Conservation (phyloP, 495 filamentous ascomycete species). For the Pseudoneurospora amorphoporcata region DNA sequence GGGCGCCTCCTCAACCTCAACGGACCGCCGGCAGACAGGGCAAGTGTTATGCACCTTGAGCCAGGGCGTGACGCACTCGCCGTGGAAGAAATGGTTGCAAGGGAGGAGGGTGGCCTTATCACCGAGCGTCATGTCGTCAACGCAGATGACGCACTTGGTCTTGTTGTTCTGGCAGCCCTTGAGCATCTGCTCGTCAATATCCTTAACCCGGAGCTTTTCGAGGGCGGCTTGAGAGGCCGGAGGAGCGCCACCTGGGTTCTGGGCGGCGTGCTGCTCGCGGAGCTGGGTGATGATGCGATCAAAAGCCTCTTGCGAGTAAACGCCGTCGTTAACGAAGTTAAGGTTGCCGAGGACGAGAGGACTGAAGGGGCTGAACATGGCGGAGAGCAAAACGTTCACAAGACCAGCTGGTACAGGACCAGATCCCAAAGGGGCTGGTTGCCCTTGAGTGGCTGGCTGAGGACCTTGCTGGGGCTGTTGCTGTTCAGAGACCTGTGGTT, state of each 20-base stretch:
- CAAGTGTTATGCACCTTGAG: constrained; percentile 77
- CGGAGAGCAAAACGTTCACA: constrained; percentile 23
- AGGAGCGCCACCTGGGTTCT: constrained; percentile 59
- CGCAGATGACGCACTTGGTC: constrained; percentile 80
- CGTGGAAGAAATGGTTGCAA: constrained; percentile 86
- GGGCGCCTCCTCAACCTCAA: constrained; percentile 32
- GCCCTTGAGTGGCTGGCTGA: not conserved
- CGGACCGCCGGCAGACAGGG: constrained; percentile 69
- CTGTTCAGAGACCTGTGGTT: not conserved
- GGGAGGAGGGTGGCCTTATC: constrained; percentile 69
- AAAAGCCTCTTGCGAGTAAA: constrained; percentile 78
- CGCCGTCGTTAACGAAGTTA: constrained; percentile 66
- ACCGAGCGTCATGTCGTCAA: constrained; percentile 66
- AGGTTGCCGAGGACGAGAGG: constrained; percentile 67
- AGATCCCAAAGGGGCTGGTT: not conserved
- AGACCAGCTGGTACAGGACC: not conserved
- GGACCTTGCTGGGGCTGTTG: not conserved
- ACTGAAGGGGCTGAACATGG: constrained; percentile 44
- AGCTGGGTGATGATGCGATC: constrained; percentile 78
- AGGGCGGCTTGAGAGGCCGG: constrained; percentile 70
- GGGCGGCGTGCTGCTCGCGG: constrained; percentile 58
- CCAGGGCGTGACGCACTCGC: constrained; percentile 64
- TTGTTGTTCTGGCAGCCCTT: constrained; percentile 28
- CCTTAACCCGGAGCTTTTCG: constrained; percentile 54
- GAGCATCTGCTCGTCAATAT: constrained; percentile 53